Evolutionary conservation across 257 asterid genomes (phyloP).

Genomic region (Leptodermis oblonga): DNA sequence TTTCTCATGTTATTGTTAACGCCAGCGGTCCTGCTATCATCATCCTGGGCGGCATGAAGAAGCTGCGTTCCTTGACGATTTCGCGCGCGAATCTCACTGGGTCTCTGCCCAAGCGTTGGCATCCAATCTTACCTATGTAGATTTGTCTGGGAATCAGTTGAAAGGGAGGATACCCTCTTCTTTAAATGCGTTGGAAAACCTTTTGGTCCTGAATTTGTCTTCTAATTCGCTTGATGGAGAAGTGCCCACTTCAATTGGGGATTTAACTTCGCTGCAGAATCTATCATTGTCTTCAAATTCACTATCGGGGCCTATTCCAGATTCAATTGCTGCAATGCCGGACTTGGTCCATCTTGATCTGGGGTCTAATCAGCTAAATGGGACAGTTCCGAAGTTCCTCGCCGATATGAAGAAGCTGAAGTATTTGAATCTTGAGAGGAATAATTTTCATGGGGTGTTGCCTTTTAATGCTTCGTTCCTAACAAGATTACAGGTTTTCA

Average conservation of each 20-base stretch:
- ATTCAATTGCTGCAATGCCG: slow-evolving; percentile 54
- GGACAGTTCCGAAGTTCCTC: slow-evolving; percentile 66
- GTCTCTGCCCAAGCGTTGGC: slow-evolving; percentile 62
- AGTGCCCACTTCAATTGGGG: slow-evolving; percentile 69
- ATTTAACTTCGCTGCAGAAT: slow-evolving; percentile 46
- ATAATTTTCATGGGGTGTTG: slow-evolving; percentile 70
- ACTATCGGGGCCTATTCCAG: slow-evolving; percentile 66
- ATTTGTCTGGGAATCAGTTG: slow-evolving; percentile 60
- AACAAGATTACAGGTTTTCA: slow-evolving; percentile 50
- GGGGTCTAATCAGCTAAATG: slow-evolving; percentile 75
- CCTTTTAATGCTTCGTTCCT: slow-evolving; percentile 79
- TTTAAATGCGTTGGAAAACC: slow-evolving; percentile 54
- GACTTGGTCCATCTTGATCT: slow-evolving; percentile 73
- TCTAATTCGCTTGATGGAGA: slow-evolving; percentile 65
- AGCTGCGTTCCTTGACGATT: slow-evolving; percentile 46
- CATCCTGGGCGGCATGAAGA: slow-evolving; percentile 44
- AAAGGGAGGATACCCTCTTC: slow-evolving; percentile 65
- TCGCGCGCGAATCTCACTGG: slow-evolving; percentile 70
- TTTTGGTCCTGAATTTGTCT: slow-evolving; percentile 58
- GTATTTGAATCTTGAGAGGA: slow-evolving; percentile 68
- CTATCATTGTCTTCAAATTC: slow-evolving; percentile 63
- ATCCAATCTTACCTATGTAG: slow-evolving; percentile 60
- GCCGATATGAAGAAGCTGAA: slow-evolving; percentile 58
- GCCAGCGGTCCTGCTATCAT: slow-evolving; percentile 70
- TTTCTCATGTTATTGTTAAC: slow-evolving; percentile 40